phyloP scores from a whole-genome alignment of 108 stramenopile genomes.

The Cyclotella distinguenda region DNA sequence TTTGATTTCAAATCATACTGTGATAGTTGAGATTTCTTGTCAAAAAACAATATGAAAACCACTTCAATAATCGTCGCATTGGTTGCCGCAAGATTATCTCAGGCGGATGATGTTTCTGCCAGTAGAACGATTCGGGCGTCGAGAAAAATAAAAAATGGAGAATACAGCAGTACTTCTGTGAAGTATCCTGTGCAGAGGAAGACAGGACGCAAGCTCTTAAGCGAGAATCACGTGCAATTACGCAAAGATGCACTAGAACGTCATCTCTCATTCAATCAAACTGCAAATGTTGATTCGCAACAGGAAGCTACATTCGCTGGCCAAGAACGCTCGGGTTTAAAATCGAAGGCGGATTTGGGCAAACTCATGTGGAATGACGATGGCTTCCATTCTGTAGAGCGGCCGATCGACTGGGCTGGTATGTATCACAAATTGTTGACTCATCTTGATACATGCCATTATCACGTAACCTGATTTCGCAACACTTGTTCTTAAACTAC shows the following conservation, averaged over 20 bases:
- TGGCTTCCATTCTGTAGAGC: neutral
- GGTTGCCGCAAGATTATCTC: neutral
- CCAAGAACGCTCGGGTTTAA: neutral
- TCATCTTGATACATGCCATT: too few species aligned
- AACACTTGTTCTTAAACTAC: too few species aligned
- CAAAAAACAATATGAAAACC: constrained; percentile 1
- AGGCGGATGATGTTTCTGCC: neutral
- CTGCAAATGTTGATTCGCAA: neutral
- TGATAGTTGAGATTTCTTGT: too few species aligned
- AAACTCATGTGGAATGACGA: constrained; percentile 15
- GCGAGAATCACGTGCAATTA: neutral
- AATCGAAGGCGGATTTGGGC: constrained; percentile 4
- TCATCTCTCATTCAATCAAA: neutral
- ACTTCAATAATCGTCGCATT: neutral
- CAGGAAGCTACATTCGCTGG: neutral
- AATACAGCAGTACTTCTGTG: neutral
- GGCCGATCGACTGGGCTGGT: too few species aligned
- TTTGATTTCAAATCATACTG: too few species aligned
- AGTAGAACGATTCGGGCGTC: constrained; percentile 4
- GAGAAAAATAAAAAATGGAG: neutral
- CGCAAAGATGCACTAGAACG: constrained; percentile 1
- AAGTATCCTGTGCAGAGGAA: neutral
- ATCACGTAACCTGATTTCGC: too few species aligned
- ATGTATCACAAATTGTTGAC: too few species aligned
- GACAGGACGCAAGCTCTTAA: neutral